Percentiles rank a stretch among this genome's conserved stretches.
phyloP scores from a whole-genome alignment of 2,329 filamentous ascomycete species.

The Diaporthe batatas region DNA sequence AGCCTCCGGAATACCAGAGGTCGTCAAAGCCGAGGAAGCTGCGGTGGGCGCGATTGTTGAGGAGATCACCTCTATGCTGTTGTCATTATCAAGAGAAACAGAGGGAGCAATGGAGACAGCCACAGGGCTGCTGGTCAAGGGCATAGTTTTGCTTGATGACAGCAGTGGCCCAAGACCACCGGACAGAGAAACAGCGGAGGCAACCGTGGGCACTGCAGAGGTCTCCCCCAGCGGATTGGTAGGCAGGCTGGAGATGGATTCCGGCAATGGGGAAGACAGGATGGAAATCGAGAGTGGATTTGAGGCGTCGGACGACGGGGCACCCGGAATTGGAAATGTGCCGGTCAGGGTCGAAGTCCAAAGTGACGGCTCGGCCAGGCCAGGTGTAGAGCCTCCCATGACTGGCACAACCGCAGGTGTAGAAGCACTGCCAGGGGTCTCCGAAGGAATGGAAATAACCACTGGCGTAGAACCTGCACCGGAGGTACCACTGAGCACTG shows the following conservation, averaged over 20 bases:
- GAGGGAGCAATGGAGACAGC: background rate
- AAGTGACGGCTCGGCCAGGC: background rate
- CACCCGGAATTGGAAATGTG: constrained; percentile 22
- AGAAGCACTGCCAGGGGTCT: background rate
- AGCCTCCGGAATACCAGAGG: constrained; percentile 37
- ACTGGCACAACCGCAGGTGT: constrained; percentile 28
- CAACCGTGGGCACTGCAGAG: constrained; percentile 20
- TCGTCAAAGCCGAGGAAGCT: constrained; percentile 38
- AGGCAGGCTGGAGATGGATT: background rate
- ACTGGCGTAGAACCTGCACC: background rate
- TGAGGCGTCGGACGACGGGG: background rate
- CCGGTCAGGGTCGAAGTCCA: constrained; percentile 34
- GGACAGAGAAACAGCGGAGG: constrained; percentile 35
- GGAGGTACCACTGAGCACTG: constrained; percentile 1
- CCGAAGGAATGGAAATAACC: background rate
- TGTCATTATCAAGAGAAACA: background rate
- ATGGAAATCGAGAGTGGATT: background rate
- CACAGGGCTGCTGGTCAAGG: background rate
- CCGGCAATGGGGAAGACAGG: constrained; percentile 6
- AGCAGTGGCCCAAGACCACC: constrained; percentile 37
- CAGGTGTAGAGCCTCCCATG: constrained; percentile 19
- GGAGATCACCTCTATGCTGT: constrained; percentile 37
- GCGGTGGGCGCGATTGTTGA: constrained; percentile 39
- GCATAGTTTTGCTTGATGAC: constrained; percentile 16
- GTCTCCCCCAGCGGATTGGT: constrained; percentile 4